Evolutionary conservation across 352 stramenopile species (phyloP).

Genomic region (Phytophthora aleatoria): DNA sequence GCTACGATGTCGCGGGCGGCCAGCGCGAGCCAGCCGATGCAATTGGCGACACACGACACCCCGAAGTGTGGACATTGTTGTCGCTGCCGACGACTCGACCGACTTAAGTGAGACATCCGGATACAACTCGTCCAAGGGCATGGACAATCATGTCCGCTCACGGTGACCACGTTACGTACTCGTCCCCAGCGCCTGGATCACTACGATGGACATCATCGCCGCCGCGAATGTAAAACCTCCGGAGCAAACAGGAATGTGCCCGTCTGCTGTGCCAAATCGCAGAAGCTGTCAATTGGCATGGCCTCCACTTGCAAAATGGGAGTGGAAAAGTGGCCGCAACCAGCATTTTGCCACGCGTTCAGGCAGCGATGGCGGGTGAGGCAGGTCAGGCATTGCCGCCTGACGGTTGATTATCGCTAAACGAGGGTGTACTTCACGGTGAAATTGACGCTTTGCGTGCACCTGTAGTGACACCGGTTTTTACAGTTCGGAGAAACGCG

Average conservation of each 20-base stretch:
- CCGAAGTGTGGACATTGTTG: conserved; percentile 14
- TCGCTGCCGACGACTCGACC: conserved; percentile 12
- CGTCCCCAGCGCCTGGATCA: conserved; percentile 9
- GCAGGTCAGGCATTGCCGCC: too few relatives aligned
- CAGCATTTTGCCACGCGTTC: not conserved
- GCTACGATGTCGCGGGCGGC: not conserved
- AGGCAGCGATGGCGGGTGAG: not conserved
- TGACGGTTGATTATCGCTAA: too few relatives aligned
- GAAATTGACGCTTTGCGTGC: too few relatives aligned
- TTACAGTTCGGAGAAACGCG: too few relatives aligned
- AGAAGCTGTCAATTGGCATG: conserved; percentile 2
- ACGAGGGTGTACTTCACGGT: too few relatives aligned
- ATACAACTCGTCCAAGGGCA: not conserved
- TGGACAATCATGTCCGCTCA: conserved; percentile 4
- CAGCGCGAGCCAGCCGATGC: conserved; percentile 1
- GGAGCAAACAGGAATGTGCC: not conserved
- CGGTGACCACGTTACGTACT: too few relatives aligned
- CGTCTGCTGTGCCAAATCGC: conserved; percentile 27
- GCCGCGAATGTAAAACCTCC: conserved; percentile 5
- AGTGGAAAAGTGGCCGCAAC: too few relatives aligned
- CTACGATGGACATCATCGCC: conserved; percentile 12
- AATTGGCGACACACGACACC: conserved; percentile 18
- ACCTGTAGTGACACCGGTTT: too few relatives aligned
- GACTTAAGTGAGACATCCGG: conserved; percentile 4
- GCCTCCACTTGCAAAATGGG: not conserved